Base-by-base conservation (phyloP, 306 rosid species). In the Malus sieversii region DNA sequence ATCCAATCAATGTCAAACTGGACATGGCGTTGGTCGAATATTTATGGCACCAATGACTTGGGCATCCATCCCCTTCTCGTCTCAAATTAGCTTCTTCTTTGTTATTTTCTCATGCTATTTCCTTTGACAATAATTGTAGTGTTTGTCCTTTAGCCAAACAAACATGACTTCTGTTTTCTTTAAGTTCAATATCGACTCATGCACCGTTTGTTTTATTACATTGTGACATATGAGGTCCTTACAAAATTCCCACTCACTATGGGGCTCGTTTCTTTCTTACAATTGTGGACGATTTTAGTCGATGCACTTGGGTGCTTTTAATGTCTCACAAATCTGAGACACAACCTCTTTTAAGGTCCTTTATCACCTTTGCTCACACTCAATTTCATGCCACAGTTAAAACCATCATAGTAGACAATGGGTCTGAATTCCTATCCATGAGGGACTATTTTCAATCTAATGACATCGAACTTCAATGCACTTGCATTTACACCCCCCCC, bases 101-200 rank as follows among this genome's bases (percentile, higher is more conserved):
- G 5, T 53, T 32, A 30, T 8, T 23, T 40, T 52, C 11, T 5
- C 55, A 52, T 52, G 20, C 22, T 20, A 55, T 53, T 27, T 76
- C 53, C 3, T 15, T 2, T 67, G 67, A 66, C 38, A 23, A 53
- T 22, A 66, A 32, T 76, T 76, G 80, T 67, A n/a, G 1, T 52
- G 59, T 76, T 16, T 76, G 63, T 64, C 78, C 72, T 23, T 15
- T 75, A 51, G 78, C 78, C 8, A 75, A 64, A 51, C 72, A 75
- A 38, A 67, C 30, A 3, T 15, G 42, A 55, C 74, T 76, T 52
- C 67, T 55, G 1, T 76, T 76, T 55, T 29, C 58, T 45, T 45
- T 20, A 44, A 75, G 78, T 75, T 64, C 32, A 8, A 48, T 64
- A 3, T 45, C 62, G 8, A 53, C 74, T 55, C 38, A 32, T 67